Percentiles rank a stretch among this genome's conserved stretches.
These are phyloP conservation scores for Eutypella sp. DNA, from an alignment of 2,329 filamentous ascomycete genomes.

Conservation along the genomic window DNA sequence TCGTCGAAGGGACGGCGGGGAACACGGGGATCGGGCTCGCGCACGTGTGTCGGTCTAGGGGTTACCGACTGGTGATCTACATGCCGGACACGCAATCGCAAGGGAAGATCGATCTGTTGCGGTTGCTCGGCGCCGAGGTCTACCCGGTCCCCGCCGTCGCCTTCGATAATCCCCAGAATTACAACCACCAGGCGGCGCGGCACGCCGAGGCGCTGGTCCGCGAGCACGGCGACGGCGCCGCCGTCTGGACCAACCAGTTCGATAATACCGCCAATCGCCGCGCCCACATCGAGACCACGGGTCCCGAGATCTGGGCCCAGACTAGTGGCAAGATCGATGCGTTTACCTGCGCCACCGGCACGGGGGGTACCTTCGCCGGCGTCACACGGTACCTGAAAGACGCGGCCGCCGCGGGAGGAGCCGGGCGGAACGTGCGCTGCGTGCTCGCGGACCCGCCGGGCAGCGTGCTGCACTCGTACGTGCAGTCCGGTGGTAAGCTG, in stretches of 20 bases:
- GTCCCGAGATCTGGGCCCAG: constrained; percentile 95
- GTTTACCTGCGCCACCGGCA: constrained; percentile 93
- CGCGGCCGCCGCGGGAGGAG: constrained; percentile 68
- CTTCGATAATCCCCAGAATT: constrained; percentile 92
- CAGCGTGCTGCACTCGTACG: constrained; percentile 87
- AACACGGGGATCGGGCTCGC: constrained; percentile 98
- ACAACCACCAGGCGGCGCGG: constrained; percentile 90
- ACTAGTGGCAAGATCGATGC: constrained; percentile 81
- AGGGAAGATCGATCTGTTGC: constrained; percentile 91
- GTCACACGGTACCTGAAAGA: constrained; percentile 86
- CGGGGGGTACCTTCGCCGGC: constrained; percentile 85
- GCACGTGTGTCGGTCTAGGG: constrained; percentile 87
- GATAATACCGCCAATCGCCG: constrained; percentile 92
- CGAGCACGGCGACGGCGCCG: constrained; percentile 31
- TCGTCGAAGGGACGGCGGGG: constrained; percentile 93
- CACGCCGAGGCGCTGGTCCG: constrained; percentile 85
- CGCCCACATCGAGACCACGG: constrained; percentile 94
- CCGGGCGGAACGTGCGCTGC: constrained; percentile 71
- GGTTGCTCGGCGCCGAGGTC: constrained; percentile 88
- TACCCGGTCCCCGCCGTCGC: constrained; percentile 93
- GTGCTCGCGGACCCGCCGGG: constrained; percentile 94
- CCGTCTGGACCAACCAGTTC: constrained; percentile 99
- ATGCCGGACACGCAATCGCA: constrained; percentile 99
- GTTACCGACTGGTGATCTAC: constrained; percentile 96
- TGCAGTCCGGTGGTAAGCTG: constrained; percentile 77